Evolutionary conservation across 1,284 basidiomycete genomes (phyloP).

Genomic region (Fomitiporia mediterranea): DNA sequence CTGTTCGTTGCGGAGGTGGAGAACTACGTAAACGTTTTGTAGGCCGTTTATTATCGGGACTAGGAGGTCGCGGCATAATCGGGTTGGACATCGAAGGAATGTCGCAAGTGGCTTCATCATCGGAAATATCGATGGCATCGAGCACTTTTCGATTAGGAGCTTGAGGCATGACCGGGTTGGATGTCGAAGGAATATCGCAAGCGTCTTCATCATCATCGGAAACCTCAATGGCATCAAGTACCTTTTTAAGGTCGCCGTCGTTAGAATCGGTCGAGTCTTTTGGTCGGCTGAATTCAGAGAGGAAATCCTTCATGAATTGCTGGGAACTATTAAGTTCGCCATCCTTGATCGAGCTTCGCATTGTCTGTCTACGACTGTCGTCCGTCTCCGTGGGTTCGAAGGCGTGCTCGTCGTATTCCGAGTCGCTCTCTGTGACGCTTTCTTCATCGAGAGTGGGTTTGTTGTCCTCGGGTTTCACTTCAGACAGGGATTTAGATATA

Average conservation of each 20-base stretch:
- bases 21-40: background rate
- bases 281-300: constrained; percentile 24
- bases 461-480: constrained; percentile 18
- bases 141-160: too few relatives aligned
- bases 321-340: constrained; percentile 10
- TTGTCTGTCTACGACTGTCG: constrained; percentile 16
- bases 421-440: constrained; percentile 11
- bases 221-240: constrained; percentile 21
- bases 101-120: constrained; percentile 31
- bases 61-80: constrained; percentile 7
- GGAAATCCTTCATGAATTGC: constrained; percentile 18
- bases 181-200: constrained; percentile 30
- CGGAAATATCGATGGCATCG: constrained; percentile 22
- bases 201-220: constrained; percentile 27
- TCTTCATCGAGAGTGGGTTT: constrained; percentile 26
- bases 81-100: constrained; percentile 25
- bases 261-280: constrained; percentile 17
- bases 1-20: background rate
- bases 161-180: constrained; percentile 16
- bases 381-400: constrained; percentile 14
- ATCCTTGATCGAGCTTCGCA: constrained; percentile 17
- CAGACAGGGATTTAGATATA: too few relatives aligned
- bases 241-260: background rate
- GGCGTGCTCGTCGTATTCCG: constrained; percentile 8
- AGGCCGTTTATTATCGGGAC: constrained; percentile 1